Evolutionary conservation across 2,329 filamentous ascomycete species (phyloP).

Genomic region (Biscogniauxia sp.): DNA sequence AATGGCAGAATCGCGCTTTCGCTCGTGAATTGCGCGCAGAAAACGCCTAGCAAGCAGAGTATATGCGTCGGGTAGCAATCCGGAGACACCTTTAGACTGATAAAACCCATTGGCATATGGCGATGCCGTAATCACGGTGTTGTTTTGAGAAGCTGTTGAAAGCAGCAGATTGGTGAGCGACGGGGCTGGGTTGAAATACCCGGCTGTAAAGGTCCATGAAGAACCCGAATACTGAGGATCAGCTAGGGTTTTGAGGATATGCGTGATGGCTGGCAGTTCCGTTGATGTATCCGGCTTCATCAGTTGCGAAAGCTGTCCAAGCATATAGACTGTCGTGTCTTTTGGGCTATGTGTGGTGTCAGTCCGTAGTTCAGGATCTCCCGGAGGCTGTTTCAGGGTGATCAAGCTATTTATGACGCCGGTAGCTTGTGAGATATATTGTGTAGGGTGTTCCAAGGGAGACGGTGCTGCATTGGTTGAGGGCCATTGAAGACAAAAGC

Average conservation of each 20-base stretch:
- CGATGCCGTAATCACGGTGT: conserved; percentile 87
- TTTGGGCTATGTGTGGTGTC: conserved; percentile 28
- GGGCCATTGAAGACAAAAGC: conserved; percentile 72
- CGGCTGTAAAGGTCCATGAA: conserved; percentile 94
- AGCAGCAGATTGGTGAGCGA: conserved; percentile 79
- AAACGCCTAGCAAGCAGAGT: conserved; percentile 84
- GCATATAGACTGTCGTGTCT: conserved; percentile 78
- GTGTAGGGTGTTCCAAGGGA: conserved; percentile 66
- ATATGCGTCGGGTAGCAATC: conserved; percentile 88
- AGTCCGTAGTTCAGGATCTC: conserved; percentile 22
- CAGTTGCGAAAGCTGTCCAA: conserved; percentile 85
- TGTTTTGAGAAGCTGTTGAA: conserved; percentile 63
- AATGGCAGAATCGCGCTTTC: conserved; percentile 55
- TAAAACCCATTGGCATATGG: conserved; percentile 96
- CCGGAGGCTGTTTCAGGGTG: conserved; percentile 42
- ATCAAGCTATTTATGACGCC: conserved; percentile 66
- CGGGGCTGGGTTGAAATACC: conserved; percentile 96
- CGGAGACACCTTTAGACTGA: conserved; percentile 80
- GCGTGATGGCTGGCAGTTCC: conserved; percentile 78
- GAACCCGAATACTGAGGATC: conserved; percentile 62
- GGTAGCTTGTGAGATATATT: conserved; percentile 69
- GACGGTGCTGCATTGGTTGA: conserved; percentile 69
- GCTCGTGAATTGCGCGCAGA: conserved; percentile 55
- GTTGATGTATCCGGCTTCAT: conserved; percentile 79
- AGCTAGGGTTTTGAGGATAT: conserved; percentile 68